phyloP scores from a whole-genome alignment of 805 yeast genomes.

The Torulaspora quercuum region DNA sequence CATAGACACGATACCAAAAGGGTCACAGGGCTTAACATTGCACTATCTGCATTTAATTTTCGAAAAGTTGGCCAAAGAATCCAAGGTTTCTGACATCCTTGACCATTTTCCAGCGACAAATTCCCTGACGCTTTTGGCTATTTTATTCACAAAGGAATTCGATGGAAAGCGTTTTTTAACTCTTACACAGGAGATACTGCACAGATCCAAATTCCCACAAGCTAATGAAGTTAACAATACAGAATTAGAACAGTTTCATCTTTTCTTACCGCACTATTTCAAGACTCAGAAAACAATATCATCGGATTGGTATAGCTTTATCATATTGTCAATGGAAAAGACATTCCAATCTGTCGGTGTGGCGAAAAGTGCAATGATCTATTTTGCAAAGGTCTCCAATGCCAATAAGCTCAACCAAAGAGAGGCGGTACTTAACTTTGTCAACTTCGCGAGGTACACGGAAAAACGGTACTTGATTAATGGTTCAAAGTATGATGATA shows the following conservation, averaged over 20 bases:
- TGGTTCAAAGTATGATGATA: conserved; percentile 37
- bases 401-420: conserved; percentile 28
- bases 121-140: conserved; percentile 13
- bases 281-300: conserved; percentile 17
- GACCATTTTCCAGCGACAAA: conserved; percentile 5
- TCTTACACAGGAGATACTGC: conserved; percentile 21
- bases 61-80: conserved; percentile 14
- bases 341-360: conserved; percentile 46
- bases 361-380: conserved; percentile 37
- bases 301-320: conserved; percentile 27
- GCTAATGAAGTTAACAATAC: conserved; percentile 39
- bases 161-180: conserved; percentile 20
- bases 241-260: conserved; percentile 34
- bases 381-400: conserved; percentile 25
- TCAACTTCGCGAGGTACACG: conserved; percentile 43
- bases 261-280: conserved; percentile 31
- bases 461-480: conserved; percentile 39
- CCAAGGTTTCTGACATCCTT: conserved; percentile 3
- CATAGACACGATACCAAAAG: conserved; percentile 21
- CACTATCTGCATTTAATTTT: conserved; percentile 27
- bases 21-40: conserved; percentile 27
- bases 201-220: conserved; percentile 41
- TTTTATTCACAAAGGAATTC: conserved; percentile 5
- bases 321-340: conserved; percentile 38
- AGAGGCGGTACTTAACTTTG: conserved; percentile 35